Evolutionary conservation across 2,329 filamentous ascomycete species (phyloP), one percentile per base, ranked within the genome.

Genomic region (Colletotrichum musae): DNA sequence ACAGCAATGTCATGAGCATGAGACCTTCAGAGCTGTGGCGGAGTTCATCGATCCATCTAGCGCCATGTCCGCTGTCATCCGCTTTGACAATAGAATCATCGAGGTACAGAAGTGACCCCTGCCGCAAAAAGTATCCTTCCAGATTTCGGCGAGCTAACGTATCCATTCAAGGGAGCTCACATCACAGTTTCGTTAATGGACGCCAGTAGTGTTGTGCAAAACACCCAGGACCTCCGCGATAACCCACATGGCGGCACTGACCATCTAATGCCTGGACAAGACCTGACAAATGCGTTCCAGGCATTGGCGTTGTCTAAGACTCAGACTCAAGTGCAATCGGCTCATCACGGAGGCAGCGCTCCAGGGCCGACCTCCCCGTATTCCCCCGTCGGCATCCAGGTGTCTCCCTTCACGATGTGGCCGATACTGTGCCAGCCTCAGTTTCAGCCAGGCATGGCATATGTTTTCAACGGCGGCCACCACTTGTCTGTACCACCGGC

Each of bases 391-490:
- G 71, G 72, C 6, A 57, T 76, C 12, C 72, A 73, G n/a, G 58
- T 74, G 1, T 75, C 75, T 21, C 68, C 74, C 5, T 73, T 77
- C 51, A 64, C 77, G 5, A 74, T 80, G 74, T 79, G 79, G 58
- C 80, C 80, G 3, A 70, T 80, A 43, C 71, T 82, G 65, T 74
- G 79, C 15, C 79, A 77, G 48, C 68, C 79, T 2, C 75, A 74
- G 10, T 74, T 78, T 26, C 70, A 74, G 9, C 68, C 76, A 0
- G 74, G 60, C 10, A 70, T 80, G 39, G 73, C 78, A 0, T 79
- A 79, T 57, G 28, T 76, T 41, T 47, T 81, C 7, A 77, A 80
- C 21, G 61, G 52, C 41, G 56, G 58, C 16, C 68, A 68, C 13
- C 59, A 51, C 21, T n/a, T 63, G 21, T 28, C 53, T 13, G 10